Conservation (phyloP, 2,329 filamentous ascomycete genomes). For the Pseudogymnoascus sp. region DNA sequence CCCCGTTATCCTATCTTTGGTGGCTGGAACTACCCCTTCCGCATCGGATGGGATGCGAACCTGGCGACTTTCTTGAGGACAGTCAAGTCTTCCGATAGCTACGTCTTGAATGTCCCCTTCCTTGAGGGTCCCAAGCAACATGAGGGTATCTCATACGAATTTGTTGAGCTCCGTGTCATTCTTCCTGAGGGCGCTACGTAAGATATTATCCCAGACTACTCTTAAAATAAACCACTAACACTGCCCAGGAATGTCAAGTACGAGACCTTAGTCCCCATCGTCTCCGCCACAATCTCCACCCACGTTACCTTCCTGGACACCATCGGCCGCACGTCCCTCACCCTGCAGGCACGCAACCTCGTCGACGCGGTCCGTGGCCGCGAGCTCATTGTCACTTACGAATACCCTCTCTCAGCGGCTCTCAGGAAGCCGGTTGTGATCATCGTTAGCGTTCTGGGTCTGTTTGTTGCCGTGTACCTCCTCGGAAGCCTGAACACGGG, state of each 20-base stretch:
- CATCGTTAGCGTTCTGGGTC: slow-evolving; percentile 60
- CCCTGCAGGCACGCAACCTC: slow-evolving; percentile 73
- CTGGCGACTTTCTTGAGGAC: slow-evolving; percentile 67
- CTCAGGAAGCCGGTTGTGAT: slow-evolving; percentile 83
- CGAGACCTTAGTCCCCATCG: slow-evolving; percentile 63
- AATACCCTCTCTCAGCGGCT: slow-evolving; percentile 64
- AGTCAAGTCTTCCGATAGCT: slow-evolving; percentile 53
- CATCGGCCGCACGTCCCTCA: slow-evolving; percentile 72
- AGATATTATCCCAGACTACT: slow-evolving; percentile 45
- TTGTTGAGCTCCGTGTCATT: slow-evolving; percentile 70
- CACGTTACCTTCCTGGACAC: slow-evolving; percentile 93
- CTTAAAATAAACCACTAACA: slow-evolving; percentile 32
- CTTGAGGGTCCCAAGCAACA: slow-evolving; percentile 80
- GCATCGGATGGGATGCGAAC: slow-evolving; percentile 89
- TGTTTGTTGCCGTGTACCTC: slow-evolving; percentile 68
- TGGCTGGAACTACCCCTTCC: slow-evolving; percentile 97
- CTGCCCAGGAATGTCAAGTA: slow-evolving; percentile 65
- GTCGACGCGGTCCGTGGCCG: slow-evolving; percentile 84
- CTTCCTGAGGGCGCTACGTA: slow-evolving; percentile 86
- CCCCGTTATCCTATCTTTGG: slow-evolving; percentile 95
- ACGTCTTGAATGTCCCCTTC: slow-evolving; percentile 83
- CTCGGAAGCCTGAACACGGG: slow-evolving; percentile 42
- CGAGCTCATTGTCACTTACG: slow-evolving; percentile 78
- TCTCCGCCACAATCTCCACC: slow-evolving; percentile 48
- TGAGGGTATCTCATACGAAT: slow-evolving; percentile 81